Percentiles rank a stretch among this genome's conserved stretches.
Conservation (phyloP, 352 stramenopile genomes). For the Pythium insidiosum region DNA sequence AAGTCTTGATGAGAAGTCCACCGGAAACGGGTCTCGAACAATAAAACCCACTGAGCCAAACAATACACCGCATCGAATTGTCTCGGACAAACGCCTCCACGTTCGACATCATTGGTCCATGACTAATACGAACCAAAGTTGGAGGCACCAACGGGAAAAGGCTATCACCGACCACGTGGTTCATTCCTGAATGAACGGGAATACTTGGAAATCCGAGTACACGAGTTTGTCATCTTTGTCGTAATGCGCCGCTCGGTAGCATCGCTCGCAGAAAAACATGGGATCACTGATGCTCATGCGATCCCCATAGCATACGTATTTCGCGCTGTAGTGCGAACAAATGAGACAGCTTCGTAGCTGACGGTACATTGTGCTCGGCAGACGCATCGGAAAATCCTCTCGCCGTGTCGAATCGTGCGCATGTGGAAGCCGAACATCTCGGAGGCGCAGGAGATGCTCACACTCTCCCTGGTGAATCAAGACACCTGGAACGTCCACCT, state of each 20-base stretch:
- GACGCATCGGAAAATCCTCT: slow-evolving; percentile 44
- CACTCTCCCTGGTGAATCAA: slow-evolving; percentile 78
- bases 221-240: slow-evolving; percentile 37
- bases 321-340: slow-evolving; percentile 69
- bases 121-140: too few relatives aligned
- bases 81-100: too few relatives aligned
- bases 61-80: too few relatives aligned
- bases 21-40: too few relatives aligned
- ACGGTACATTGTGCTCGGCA: slow-evolving; percentile 40
- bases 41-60: too few relatives aligned
- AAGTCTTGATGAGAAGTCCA: slow-evolving; percentile 8
- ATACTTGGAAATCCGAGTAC: slow-evolving; percentile 65
- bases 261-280: slow-evolving; percentile 76
- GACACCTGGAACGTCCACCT: slow-evolving; percentile 44
- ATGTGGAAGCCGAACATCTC: slow-evolving; percentile 53
- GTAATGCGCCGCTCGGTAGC: slow-evolving; percentile 62
- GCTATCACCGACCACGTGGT: too few relatives aligned
- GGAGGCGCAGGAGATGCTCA: slow-evolving; percentile 58
- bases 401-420: slow-evolving; percentile 25
- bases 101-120: too few relatives aligned
- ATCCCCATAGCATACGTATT: slow-evolving; percentile 74
- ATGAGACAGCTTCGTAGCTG: slow-evolving; percentile 62
- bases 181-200: slow-evolving; percentile 68
- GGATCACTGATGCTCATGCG: slow-evolving; percentile 48
- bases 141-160: too few relatives aligned